phyloP scores from a whole-genome alignment of 306 rosid species.

The Pyrus betulifolia region DNA sequence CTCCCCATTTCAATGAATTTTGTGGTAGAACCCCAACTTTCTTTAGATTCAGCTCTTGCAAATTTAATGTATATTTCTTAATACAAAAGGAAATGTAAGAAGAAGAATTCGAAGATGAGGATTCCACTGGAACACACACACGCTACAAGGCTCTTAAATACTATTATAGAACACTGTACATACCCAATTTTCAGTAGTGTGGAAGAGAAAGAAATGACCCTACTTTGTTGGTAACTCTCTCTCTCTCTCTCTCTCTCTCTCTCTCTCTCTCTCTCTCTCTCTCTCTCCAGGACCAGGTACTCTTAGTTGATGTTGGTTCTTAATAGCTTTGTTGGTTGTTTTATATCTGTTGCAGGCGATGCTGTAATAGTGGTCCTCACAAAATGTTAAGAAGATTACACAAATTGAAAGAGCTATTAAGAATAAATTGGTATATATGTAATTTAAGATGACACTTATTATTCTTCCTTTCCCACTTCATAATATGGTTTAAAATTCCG shows the following conservation, averaged over 20 bases:
- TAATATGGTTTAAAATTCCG: neutral
- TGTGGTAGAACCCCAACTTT: too few relatives aligned
- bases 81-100: too few relatives aligned
- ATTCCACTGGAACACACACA: neutral
- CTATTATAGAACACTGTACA: neutral
- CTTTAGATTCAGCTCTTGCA: neutral
- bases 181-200: conserved; percentile 9
- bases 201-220: conserved; percentile 16
- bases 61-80: too few relatives aligned
- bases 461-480: neutral
- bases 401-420: neutral
- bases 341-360: conserved; percentile 42
- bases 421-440: neutral
- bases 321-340: conserved; percentile 59
- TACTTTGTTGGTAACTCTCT: neutral
- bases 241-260: neutral
- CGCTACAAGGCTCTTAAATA: neutral
- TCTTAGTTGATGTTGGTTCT: conserved; percentile 48
- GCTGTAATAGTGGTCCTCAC: conserved; percentile 43
- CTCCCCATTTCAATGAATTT: too few relatives aligned
- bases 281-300: conserved; percentile 48
- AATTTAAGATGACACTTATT: neutral
- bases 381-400: neutral
- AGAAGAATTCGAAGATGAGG: neutral
- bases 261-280: neutral